Conservation (phyloP, 83 land plant genomes). For the Thuja plicata region DNA sequence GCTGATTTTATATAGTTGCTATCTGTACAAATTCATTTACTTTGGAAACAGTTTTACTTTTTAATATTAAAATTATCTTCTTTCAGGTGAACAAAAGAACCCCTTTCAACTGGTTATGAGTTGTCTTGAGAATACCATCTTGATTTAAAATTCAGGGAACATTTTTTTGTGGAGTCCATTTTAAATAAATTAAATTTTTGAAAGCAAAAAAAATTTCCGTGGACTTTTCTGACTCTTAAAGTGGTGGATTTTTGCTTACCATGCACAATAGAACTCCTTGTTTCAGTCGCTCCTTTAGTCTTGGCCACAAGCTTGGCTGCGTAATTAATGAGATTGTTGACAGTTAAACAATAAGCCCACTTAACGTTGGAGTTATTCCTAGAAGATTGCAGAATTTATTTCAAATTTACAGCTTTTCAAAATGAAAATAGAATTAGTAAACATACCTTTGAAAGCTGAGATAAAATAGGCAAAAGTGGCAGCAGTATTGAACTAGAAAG, state of each 20-base stretch:
- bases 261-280: conserved; percentile 32
- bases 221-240: neutral
- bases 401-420: neutral
- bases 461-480: conserved; percentile 45
- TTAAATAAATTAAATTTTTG: neutral
- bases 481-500: conserved; percentile 46
- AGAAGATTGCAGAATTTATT: neutral
- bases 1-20: neutral
- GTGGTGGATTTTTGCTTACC: conserved; percentile 19
- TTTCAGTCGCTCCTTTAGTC: conserved; percentile 23
- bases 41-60: neutral
- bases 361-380: neutral
- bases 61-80: neutral
- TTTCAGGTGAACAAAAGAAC: neutral
- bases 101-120: neutral
- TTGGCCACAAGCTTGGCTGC: conserved; percentile 32
- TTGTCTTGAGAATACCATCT: neutral
- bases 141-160: neutral
- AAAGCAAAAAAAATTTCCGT: neutral
- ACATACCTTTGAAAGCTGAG: conserved; percentile 43
- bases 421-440: neutral
- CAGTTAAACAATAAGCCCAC: neutral
- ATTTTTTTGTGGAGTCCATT: neutral
- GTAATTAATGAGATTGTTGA: neutral
- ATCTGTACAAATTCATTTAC: neutral